A percentile compares a stretch with the other conserved stretches of the same genome.
These are phyloP conservation scores for Moelleriella libera DNA, from an alignment of 2,329 filamentous ascomycete genomes.

Conservation along the genomic window DNA sequence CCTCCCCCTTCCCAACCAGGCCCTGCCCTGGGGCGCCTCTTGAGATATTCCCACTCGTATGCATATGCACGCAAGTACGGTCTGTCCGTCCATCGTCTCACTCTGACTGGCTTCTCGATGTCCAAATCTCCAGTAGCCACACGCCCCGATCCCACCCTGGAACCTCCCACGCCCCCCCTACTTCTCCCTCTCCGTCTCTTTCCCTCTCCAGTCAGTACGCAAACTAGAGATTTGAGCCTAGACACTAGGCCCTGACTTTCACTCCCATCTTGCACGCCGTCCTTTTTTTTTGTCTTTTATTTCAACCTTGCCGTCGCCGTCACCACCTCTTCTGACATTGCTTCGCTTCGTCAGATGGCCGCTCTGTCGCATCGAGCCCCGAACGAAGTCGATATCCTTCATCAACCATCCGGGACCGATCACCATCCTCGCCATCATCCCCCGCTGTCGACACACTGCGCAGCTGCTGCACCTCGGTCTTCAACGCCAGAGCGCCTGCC, in stretches of 20 bases:
- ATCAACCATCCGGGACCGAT: slow-evolving; percentile 2
- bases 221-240: slow-evolving; percentile 2
- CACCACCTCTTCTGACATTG: slow-evolving; percentile 13
- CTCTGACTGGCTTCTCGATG: background rate
- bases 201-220: background rate
- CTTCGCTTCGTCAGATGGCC: slow-evolving; percentile 29
- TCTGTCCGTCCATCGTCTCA: background rate
- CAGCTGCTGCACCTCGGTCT: slow-evolving; percentile 13
- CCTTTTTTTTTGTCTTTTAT: slow-evolving; percentile 12
- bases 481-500: slow-evolving; percentile 13
- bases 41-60: too few species aligned
- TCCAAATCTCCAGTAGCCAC: too few species aligned
- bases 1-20: too few species aligned
- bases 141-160: background rate
- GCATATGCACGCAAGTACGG: background rate
- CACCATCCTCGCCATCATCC: background rate
- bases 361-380: slow-evolving; percentile 22
- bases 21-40: too few species aligned
- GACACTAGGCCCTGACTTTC: slow-evolving; percentile 5
- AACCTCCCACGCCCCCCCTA: background rate
- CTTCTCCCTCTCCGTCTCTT: background rate
- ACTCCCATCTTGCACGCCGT: slow-evolving; percentile 6
- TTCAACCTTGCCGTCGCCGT: slow-evolving; percentile 19
- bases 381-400: slow-evolving; percentile 11
- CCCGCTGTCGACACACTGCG: slow-evolving; percentile 4